A percentile compares a stretch with the other conserved stretches of the same genome.
Conservation (phyloP, 768 basidiomycete species). For the Leucocoprinus leucothites region DNA sequence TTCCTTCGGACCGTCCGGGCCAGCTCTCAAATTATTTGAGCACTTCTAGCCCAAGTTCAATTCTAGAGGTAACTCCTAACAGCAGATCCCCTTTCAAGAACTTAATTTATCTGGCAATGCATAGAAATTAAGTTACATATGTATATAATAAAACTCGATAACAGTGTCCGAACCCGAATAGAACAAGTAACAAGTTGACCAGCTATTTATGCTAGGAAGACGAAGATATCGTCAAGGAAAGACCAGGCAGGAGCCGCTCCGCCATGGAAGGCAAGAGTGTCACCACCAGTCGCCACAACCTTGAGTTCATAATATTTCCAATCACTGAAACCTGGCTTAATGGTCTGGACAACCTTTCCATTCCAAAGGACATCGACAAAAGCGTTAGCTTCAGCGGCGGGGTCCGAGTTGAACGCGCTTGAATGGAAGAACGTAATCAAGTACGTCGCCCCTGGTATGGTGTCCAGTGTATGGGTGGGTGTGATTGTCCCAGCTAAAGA, state of each 20-base stretch:
- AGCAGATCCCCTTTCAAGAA: no score
- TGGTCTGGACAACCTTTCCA: conserved; percentile 27
- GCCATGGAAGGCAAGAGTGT: conserved; percentile 37
- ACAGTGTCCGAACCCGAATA: no score
- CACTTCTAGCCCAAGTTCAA: no score
- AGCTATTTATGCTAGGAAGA: conserved; percentile 17
- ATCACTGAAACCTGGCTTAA: conserved; percentile 32
- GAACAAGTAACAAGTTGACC: not conserved
- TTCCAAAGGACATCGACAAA: conserved; percentile 45
- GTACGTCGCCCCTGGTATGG: conserved; percentile 35
- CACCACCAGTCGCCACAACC: conserved; percentile 33
- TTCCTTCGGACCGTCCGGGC: no score
- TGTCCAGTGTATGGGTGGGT: conserved; percentile 27
- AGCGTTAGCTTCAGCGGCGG: conserved; percentile 27
- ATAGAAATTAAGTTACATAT: no score
- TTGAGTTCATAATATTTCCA: conserved; percentile 35
- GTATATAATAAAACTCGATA: not conserved
- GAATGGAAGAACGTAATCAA: conserved; percentile 40
- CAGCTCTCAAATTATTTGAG: no score
- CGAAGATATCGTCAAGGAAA: conserved; percentile 43
- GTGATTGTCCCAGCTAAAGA: conserved; percentile 35
- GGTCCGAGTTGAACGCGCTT: conserved; percentile 32
- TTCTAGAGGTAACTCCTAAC: no score
- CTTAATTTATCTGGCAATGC: no score
- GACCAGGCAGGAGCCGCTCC: conserved; percentile 46